phyloP scores from a whole-genome alignment of 345 rosid genomes.

The Citrus sinensis region DNA sequence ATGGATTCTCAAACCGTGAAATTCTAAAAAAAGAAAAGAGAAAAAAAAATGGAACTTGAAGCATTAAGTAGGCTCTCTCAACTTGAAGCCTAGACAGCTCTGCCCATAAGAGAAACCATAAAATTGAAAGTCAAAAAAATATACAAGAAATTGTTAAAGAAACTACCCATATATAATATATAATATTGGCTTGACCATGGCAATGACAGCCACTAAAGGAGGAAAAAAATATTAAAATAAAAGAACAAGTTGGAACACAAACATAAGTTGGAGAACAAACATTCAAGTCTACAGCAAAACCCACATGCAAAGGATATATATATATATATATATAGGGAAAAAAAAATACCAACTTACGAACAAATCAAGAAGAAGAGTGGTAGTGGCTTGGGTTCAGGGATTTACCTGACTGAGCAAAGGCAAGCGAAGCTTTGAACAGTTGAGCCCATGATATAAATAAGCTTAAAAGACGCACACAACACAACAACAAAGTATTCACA shows the following conservation, averaged over 20 bases:
- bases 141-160: neutral
- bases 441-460: neutral
- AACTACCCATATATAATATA: neutral
- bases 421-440: constrained; percentile 1
- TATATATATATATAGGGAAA: too few species aligned
- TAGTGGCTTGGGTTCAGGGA: neutral
- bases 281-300: neutral
- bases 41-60: neutral
- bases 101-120: neutral
- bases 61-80: neutral
- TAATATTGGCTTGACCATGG: neutral
- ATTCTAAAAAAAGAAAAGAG: neutral
- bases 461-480: neutral
- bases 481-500: neutral
- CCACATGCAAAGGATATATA: neutral
- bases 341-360: neutral
- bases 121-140: neutral
- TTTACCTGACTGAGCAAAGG: constrained; percentile 12
- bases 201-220: neutral
- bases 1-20: neutral
- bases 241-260: neutral
- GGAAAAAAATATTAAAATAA: neutral
- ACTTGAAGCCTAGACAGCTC: neutral
- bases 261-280: neutral
- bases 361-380: neutral